Conservation (phyloP, 495 filamentous ascomycete genomes). For the Peziza echinospora region DNA sequence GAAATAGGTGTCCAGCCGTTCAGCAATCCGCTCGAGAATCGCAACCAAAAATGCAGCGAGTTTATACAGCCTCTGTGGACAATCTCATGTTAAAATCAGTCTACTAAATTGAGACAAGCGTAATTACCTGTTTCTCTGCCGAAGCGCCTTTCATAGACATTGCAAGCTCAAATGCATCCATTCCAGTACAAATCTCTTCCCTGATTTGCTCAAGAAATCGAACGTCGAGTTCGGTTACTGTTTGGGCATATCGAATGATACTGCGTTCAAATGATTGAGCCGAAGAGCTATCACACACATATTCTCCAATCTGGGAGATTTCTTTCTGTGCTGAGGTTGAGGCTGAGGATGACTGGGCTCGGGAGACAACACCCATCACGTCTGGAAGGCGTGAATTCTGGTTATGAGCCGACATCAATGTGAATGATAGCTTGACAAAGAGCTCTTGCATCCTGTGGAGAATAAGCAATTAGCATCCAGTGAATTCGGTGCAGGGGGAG, state of each 20-base stretch:
- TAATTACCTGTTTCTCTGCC: slow-evolving; percentile 12
- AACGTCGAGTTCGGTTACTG: slow-evolving; percentile 27
- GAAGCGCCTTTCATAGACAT: slow-evolving; percentile 14
- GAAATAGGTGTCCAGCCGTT: slow-evolving; percentile 27
- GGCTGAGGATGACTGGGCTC: slow-evolving; percentile 26
- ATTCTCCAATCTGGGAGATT: slow-evolving; percentile 27
- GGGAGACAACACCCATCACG: slow-evolving; percentile 27
- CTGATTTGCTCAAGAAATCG: slow-evolving; percentile 28
- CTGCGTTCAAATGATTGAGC: slow-evolving; percentile 27
- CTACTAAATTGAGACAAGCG: slow-evolving; percentile 11
- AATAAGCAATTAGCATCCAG: not conserved
- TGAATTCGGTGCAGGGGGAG: not conserved
- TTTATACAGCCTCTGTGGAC: slow-evolving; percentile 21
- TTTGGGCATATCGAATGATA: slow-evolving; percentile 27
- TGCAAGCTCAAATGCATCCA: slow-evolving; percentile 29
- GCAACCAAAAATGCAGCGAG: slow-evolving; percentile 27
- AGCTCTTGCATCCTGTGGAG: slow-evolving; percentile 30
- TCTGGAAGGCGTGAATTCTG: slow-evolving; percentile 24
- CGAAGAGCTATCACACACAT: slow-evolving; percentile 23
- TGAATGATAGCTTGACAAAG: slow-evolving; percentile 29
- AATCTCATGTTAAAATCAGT: too few relatives aligned
- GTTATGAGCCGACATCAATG: too few relatives aligned
- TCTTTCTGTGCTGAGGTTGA: slow-evolving; percentile 25
- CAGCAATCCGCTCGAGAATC: slow-evolving; percentile 28
- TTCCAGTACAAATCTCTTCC: slow-evolving; percentile 28